A percentile compares a stretch with the other conserved stretches of the same genome.
Conservation (phyloP, 192 early-diverging fungal species). For the Glomus cerebriforme region DNA sequence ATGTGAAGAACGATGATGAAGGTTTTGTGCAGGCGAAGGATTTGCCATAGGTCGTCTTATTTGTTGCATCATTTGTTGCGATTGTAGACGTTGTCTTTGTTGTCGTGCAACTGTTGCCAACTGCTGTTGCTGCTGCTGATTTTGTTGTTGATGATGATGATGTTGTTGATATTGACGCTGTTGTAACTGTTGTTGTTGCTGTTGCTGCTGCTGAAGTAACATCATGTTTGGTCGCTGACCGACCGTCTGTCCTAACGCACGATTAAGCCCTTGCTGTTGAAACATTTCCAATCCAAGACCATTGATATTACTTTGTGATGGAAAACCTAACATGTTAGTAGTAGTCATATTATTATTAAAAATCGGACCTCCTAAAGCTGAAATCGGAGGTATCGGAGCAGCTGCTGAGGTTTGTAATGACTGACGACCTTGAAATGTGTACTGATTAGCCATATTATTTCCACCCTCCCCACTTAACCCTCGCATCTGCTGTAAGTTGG, state of each 20-base stretch:
- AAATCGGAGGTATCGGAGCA: conserved; percentile 5
- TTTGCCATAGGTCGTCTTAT: background rate
- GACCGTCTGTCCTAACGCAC: background rate
- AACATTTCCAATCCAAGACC: conserved; percentile 21
- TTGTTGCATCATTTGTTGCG: conserved; percentile 22
- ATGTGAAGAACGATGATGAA: background rate
- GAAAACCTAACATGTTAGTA: background rate
- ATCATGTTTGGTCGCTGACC: background rate
- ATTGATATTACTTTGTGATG: conserved; percentile 25
- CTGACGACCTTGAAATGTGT: conserved; percentile 23
- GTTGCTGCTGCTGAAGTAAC: conserved; percentile 12
- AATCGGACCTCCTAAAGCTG: background rate
- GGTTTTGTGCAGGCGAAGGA: background rate
- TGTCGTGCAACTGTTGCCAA: background rate
- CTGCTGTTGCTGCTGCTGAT: conserved; percentile 4
- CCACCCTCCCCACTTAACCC: background rate
- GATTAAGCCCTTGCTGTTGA: conserved; percentile 3
- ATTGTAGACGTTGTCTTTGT: conserved; percentile 14
- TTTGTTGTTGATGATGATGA: conserved; percentile 17
- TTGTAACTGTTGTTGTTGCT: conserved; percentile 13
- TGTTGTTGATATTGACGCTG: conserved; percentile 11
- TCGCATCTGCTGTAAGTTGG: background rate
- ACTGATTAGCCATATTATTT: background rate
- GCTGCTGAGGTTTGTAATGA: background rate
- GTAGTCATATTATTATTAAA: background rate